Percentiles rank a stretch among this genome's conserved stretches.
Evolutionary conservation across 148 eudicot genomes (phyloP).

Genomic region (Linanthus parryae): DNA sequence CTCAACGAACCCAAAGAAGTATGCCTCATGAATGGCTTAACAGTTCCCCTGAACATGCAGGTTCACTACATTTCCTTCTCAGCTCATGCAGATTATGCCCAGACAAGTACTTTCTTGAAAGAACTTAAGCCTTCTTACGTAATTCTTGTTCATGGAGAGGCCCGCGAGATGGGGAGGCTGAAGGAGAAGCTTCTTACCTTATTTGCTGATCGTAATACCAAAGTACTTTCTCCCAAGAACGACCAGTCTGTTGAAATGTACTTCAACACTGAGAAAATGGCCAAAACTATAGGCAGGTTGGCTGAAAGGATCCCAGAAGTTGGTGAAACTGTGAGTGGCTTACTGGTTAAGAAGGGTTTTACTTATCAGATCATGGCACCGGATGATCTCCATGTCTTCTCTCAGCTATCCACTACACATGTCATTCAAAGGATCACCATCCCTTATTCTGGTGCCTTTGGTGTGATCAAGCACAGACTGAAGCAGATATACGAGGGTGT

Average conservation of each 20-base stretch:
- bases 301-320: constrained; percentile 71
- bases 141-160: constrained; percentile 82
- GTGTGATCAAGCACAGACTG: constrained; percentile 62
- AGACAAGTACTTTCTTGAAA: constrained; percentile 71
- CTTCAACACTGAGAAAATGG: constrained; percentile 85
- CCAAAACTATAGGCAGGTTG: constrained; percentile 71
- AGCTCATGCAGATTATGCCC: constrained; percentile 83
- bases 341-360: constrained; percentile 85
- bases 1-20: constrained; percentile 87
- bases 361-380: constrained; percentile 91
- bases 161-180: constrained; percentile 87
- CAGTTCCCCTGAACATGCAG: constrained; percentile 75
- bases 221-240: constrained; percentile 75
- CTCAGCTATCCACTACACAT: constrained; percentile 74
- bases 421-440: constrained; percentile 74
- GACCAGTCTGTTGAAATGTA: constrained; percentile 87
- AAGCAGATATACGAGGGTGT: constrained; percentile 83
- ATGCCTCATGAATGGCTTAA: constrained; percentile 68
- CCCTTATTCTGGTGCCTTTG: constrained; percentile 82
- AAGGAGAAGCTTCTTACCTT: constrained; percentile 59
- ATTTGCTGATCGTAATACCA: constrained; percentile 65
- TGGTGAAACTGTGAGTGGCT: constrained; percentile 65
- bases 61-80: constrained; percentile 90
- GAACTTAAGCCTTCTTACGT: constrained; percentile 92
- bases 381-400: constrained; percentile 78